phyloP scores from a whole-genome alignment of 2,329 filamentous ascomycete species.

The Byssochlamys sp. region DNA sequence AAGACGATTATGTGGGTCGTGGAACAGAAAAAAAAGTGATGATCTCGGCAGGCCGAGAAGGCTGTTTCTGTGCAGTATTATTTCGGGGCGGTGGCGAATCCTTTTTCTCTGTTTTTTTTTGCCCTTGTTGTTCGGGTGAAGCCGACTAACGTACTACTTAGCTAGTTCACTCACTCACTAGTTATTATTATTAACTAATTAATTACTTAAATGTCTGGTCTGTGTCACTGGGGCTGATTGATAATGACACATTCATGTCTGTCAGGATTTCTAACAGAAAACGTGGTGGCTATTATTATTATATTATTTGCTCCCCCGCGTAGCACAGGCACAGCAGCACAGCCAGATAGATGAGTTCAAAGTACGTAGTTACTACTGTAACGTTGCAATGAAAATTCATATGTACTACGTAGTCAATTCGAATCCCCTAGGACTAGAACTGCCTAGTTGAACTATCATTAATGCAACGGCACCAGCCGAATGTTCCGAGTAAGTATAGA shows the following conservation, averaged over 20 bases:
- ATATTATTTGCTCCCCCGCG: not conserved
- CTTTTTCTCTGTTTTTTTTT: not conserved
- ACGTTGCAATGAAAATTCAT: too few relatives aligned
- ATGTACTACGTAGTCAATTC: too few relatives aligned
- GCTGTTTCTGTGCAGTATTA: not conserved
- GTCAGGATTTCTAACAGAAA: not conserved
- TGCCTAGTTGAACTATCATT: too few relatives aligned
- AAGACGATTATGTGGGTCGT: constrained; percentile 1
- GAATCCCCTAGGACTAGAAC: too few relatives aligned
- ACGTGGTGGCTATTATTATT: not conserved
- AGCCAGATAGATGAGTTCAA: too few relatives aligned
- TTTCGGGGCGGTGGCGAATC: not conserved
- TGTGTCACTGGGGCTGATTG: not conserved
- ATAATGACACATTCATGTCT: not conserved
- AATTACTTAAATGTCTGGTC: too few relatives aligned
- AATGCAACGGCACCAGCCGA: too few relatives aligned
- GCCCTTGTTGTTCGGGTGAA: not conserved
- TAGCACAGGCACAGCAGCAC: too few relatives aligned
- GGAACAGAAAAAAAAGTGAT: constrained; percentile 1
- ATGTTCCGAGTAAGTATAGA: too few relatives aligned
- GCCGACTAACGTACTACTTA: not conserved
- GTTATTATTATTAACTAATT: too few relatives aligned
- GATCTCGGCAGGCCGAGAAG: constrained; percentile 12
- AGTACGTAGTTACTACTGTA: too few relatives aligned
- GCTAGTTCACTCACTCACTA: too few relatives aligned